Conservation (phyloP, 441 rosid genomes). For the Geranium incanum region DNA sequence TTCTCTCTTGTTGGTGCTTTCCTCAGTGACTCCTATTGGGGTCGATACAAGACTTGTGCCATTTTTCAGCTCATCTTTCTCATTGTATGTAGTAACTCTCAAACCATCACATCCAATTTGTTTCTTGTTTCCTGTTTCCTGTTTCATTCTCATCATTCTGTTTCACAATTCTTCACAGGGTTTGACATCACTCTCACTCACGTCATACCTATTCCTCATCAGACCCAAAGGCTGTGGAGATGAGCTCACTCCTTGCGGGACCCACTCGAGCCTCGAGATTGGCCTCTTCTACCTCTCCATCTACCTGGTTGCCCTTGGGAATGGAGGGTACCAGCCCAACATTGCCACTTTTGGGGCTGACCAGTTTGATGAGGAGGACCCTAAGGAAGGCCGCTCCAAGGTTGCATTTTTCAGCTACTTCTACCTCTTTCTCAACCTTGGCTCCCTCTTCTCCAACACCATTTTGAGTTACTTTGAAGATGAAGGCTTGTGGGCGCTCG, state of each 20-base stretch:
- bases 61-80: constrained; percentile 90
- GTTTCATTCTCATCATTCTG: too few species aligned
- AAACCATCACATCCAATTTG: neutral
- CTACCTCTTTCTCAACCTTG: constrained; percentile 80
- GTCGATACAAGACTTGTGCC: constrained; percentile 94
- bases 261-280: constrained; percentile 57
- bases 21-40: constrained; percentile 96
- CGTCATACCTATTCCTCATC: constrained; percentile 65
- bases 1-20: constrained; percentile 95
- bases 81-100: constrained; percentile 42
- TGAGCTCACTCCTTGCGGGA: constrained; percentile 50
- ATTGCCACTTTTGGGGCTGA: constrained; percentile 98
- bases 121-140: neutral
- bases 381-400: constrained; percentile 69
- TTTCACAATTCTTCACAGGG: constrained; percentile 40
- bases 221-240: constrained; percentile 80
- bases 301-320: constrained; percentile 79
- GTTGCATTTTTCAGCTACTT: constrained; percentile 90
- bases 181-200: constrained; percentile 53
- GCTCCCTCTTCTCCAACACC: constrained; percentile 92
- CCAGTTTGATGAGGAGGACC: constrained; percentile 85
- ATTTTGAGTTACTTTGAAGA: constrained; percentile 82
- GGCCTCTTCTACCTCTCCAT: constrained; percentile 73
- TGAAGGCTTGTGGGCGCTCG: constrained; percentile 83
- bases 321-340: constrained; percentile 91